Conservation (phyloP, 1,284 basidiomycete genomes). For the Fomes fomentarius region DNA sequence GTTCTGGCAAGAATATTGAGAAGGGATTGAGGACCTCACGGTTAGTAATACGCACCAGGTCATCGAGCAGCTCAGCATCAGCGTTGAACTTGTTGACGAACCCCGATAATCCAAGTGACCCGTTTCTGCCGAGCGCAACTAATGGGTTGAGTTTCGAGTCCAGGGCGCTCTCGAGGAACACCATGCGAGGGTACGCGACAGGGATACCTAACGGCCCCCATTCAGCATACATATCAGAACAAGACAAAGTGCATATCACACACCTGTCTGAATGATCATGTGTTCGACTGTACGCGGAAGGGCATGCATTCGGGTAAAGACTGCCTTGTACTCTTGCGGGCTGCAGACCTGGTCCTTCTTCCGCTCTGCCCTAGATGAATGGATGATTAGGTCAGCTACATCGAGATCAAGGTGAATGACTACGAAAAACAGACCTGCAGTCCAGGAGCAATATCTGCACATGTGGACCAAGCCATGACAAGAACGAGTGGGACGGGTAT, state of each 20-base stretch:
- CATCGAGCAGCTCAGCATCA: slow-evolving; percentile 90
- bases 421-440: slow-evolving; percentile 65
- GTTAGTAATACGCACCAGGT: slow-evolving; percentile 58
- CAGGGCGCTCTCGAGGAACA: slow-evolving; percentile 80
- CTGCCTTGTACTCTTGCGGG: slow-evolving; percentile 66
- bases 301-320: slow-evolving; percentile 62
- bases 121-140: slow-evolving; percentile 67
- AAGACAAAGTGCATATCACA: no score
- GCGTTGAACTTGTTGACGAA: slow-evolving; percentile 94
- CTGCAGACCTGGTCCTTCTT: slow-evolving; percentile 83
- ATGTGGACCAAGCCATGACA: slow-evolving; percentile 75
- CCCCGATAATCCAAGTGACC: slow-evolving; percentile 68
- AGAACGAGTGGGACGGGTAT: slow-evolving; percentile 80
- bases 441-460: slow-evolving; percentile 80
- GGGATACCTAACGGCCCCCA: slow-evolving; percentile 64
- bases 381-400: background rate
- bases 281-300: slow-evolving; percentile 77
- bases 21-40: background rate
- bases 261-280: slow-evolving; percentile 80
- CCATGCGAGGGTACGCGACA: slow-evolving; percentile 92
- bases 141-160: slow-evolving; percentile 85
- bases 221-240: no score
- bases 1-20: slow-evolving; percentile 50
- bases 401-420: background rate
- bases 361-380: slow-evolving; percentile 73